phyloP scores from a whole-genome alignment of 106 monocot genomes.

The Phalaenopsis aphrodite region DNA sequence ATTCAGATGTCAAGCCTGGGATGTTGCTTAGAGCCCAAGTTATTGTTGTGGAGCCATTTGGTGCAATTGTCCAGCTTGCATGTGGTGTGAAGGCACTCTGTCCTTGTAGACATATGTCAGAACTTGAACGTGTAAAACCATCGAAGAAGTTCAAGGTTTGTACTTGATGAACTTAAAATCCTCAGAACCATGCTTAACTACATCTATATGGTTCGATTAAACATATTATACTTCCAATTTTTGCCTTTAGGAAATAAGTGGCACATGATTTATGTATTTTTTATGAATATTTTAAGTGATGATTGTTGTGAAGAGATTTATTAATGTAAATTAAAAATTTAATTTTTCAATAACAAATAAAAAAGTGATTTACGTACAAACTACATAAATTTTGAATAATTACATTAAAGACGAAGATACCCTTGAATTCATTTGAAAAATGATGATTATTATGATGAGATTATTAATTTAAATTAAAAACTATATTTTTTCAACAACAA shows the following conservation, averaged over 20 bases:
- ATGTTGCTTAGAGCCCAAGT: constrained; percentile 86
- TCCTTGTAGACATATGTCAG: constrained; percentile 92
- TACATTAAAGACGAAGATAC: too few relatives aligned
- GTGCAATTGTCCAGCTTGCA: constrained; percentile 78
- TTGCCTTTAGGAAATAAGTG: not conserved
- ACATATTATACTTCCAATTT: not conserved
- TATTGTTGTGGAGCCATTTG: constrained; percentile 62
- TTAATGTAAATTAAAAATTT: too few relatives aligned
- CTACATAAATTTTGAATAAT: too few relatives aligned
- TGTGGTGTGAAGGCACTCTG: constrained; percentile 97
- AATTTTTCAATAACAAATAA: too few relatives aligned
- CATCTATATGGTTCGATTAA: not conserved
- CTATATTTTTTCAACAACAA: too few relatives aligned
- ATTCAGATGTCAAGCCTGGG: constrained; percentile 95
- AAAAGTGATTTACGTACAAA: too few relatives aligned
- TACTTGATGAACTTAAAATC: not conserved
- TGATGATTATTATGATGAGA: too few relatives aligned
- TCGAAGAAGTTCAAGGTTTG: constrained; percentile 84
- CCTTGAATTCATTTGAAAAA: too few relatives aligned
- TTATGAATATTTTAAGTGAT: not conserved
- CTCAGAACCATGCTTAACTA: not conserved
- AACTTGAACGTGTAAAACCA: constrained; percentile 77
- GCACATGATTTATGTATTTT: not conserved
- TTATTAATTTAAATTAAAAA: too few relatives aligned
- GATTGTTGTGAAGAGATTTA: too few relatives aligned